A percentile compares a stretch with the other conserved stretches of the same genome.
phyloP scores from a whole-genome alignment of 192 early-diverging fungal genomes.

The Diversispora epigaea region DNA sequence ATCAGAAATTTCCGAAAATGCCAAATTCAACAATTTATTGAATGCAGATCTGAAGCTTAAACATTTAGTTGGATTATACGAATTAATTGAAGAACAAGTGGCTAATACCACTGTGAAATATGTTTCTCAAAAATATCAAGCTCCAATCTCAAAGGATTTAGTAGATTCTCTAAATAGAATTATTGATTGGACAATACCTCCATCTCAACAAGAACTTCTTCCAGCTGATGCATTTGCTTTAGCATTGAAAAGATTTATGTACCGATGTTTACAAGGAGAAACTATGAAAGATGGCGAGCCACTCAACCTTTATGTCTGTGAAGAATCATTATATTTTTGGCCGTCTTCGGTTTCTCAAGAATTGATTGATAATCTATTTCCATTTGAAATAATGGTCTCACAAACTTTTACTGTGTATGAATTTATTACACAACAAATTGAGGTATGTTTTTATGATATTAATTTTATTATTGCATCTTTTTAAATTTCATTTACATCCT shows the following conservation, averaged over 20 bases:
- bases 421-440: neutral
- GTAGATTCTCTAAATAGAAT: neutral
- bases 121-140: conserved; percentile 22
- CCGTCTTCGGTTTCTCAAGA: neutral
- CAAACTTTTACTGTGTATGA: neutral
- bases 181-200: neutral
- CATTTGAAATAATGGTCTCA: neutral
- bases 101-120: neutral
- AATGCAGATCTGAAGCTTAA: neutral
- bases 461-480: too few species aligned
- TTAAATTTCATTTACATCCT: too few species aligned
- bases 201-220: neutral
- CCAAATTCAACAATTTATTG: neutral
- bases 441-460: too few species aligned
- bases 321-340: neutral
- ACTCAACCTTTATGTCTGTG: neutral
- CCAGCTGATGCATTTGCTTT: neutral
- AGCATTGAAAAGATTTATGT: conserved; percentile 23
- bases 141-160: neutral
- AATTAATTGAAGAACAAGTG: conserved; percentile 29
- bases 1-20: conserved; percentile 1
- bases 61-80: conserved; percentile 30
- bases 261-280: neutral
- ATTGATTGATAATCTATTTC: neutral
- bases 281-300: too few species aligned